phyloP scores from a whole-genome alignment of 1,284 basidiomycete genomes.

The Ceratobasidium theobromae region DNA sequence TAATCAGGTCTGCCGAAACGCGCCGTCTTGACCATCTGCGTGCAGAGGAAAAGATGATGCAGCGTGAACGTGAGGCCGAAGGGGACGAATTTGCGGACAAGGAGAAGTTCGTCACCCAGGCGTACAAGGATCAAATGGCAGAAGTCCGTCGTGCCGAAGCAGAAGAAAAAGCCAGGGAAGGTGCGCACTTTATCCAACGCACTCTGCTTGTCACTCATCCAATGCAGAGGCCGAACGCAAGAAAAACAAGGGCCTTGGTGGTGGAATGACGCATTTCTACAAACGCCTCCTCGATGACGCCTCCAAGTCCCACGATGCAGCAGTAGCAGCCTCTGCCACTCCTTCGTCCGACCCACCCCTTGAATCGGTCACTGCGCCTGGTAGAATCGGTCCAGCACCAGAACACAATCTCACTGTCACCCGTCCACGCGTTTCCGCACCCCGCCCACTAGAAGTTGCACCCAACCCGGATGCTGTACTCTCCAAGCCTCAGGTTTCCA shows the following conservation, averaged over 20 bases:
- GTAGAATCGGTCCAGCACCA: conserved; percentile 61
- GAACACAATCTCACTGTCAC: conserved; percentile 50
- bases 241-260: conserved; percentile 54
- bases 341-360: no score
- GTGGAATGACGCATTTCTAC: conserved; percentile 87
- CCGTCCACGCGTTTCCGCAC: conserved; percentile 54
- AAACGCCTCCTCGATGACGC: conserved; percentile 78
- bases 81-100: conserved; percentile 94
- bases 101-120: conserved; percentile 95
- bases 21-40: conserved; percentile 87
- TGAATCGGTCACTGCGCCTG: no score
- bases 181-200: conserved; percentile 53
- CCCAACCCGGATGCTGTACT: conserved; percentile 38
- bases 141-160: conserved; percentile 88
- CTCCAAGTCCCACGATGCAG: conserved; percentile 78
- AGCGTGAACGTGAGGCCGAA: conserved; percentile 88
- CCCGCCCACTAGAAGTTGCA: conserved; percentile 51
- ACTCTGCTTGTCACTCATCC: conserved; percentile 18
- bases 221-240: conserved; percentile 63
- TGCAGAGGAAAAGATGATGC: conserved; percentile 98
- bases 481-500: conserved; percentile 54
- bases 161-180: conserved; percentile 84
- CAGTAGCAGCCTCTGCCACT: conserved; percentile 64
- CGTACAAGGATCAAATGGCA: conserved; percentile 96
- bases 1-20: conserved; percentile 82